Evolutionary conservation across 2,329 filamentous ascomycete genomes (phyloP).

Genomic region (Purpureocillium lavendulum): DNA sequence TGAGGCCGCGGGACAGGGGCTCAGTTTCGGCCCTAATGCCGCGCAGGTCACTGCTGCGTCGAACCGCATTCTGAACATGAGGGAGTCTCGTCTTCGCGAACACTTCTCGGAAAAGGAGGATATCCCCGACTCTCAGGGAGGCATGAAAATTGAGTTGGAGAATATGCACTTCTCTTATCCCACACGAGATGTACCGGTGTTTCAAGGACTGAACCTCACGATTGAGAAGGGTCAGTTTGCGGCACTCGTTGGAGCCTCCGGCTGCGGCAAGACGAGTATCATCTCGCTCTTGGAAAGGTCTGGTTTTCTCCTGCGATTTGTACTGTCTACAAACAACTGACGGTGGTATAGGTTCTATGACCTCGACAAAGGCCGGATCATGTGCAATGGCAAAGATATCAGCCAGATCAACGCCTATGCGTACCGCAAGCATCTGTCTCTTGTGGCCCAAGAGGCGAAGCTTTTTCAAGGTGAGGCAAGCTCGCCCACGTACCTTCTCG

Average conservation of each 20-base stretch:
- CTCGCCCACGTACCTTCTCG: not conserved
- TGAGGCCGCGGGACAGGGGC: constrained; percentile 57
- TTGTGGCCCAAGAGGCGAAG: constrained; percentile 68
- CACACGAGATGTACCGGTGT: constrained; percentile 46
- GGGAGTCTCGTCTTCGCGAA: constrained; percentile 32
- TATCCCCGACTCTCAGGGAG: constrained; percentile 38
- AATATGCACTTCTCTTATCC: constrained; percentile 55
- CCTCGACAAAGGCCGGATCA: constrained; percentile 52
- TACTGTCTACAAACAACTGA: not conserved
- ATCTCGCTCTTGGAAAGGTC: constrained; percentile 51
- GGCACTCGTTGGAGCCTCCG: constrained; percentile 61
- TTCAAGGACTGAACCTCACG: constrained; percentile 52
- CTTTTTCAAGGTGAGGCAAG: constrained; percentile 51
- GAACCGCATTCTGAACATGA: constrained; percentile 48
- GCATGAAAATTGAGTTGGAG: constrained; percentile 47
- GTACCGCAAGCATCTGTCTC: constrained; percentile 57
- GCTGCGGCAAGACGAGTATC: constrained; percentile 66
- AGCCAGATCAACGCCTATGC: constrained; percentile 46
- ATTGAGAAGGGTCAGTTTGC: constrained; percentile 63
- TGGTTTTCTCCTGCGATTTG: not conserved
- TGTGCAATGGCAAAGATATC: constrained; percentile 55
- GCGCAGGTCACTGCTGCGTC: constrained; percentile 51
- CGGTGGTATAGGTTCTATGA: constrained; percentile 55
- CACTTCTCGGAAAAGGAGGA: constrained; percentile 17
- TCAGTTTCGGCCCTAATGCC: constrained; percentile 58